These are phyloP conservation scores for Pulveroboletus ravenelii DNA, from an alignment of 768 basidiomycete species.

Conservation along the genomic window DNA sequence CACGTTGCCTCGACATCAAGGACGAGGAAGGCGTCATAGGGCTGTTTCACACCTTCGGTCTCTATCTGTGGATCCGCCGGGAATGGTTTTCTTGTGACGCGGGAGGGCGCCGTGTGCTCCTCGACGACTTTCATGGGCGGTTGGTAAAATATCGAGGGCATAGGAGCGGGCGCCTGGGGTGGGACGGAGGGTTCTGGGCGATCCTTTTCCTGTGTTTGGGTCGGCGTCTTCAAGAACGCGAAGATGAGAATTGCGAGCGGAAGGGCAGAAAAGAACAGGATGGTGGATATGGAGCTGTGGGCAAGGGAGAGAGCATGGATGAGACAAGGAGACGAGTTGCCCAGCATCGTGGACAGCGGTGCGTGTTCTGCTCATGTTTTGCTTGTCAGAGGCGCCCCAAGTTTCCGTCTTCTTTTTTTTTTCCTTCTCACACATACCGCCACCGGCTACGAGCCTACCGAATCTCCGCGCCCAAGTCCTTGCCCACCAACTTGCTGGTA, in stretches of 20 bases:
- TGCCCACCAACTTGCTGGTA: constrained; percentile 1
- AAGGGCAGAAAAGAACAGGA: constrained; percentile 1
- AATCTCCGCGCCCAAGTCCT: no score
- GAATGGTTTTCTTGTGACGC: constrained; percentile 1
- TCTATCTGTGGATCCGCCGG: constrained; percentile 8
- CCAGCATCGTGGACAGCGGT: constrained; percentile 6
- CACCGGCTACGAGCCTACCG: no score
- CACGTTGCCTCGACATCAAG: constrained; percentile 91
- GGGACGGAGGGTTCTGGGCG: not conserved
- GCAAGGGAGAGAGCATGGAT: constrained; percentile 13
- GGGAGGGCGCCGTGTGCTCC: not conserved
- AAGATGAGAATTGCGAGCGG: constrained; percentile 5
- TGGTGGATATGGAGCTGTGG: not conserved
- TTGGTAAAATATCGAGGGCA: constrained; percentile 18
- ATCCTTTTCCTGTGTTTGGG: not conserved
- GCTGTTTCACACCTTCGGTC: constrained; percentile 32
- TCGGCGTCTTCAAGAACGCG: not conserved
- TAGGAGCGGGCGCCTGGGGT: not conserved
- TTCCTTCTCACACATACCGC: not conserved
- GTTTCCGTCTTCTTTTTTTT: not conserved
- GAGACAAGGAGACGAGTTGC: not conserved
- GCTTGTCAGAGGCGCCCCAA: constrained; percentile 9
- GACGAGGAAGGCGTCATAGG: constrained; percentile 78
- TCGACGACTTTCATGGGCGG: constrained; percentile 7
- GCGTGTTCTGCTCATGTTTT: constrained; percentile 29